Percentiles rank a stretch among this genome's conserved stretches.
Conservation (phyloP, 352 stramenopile species). For the Globisporangium acanthophoron region DNA sequence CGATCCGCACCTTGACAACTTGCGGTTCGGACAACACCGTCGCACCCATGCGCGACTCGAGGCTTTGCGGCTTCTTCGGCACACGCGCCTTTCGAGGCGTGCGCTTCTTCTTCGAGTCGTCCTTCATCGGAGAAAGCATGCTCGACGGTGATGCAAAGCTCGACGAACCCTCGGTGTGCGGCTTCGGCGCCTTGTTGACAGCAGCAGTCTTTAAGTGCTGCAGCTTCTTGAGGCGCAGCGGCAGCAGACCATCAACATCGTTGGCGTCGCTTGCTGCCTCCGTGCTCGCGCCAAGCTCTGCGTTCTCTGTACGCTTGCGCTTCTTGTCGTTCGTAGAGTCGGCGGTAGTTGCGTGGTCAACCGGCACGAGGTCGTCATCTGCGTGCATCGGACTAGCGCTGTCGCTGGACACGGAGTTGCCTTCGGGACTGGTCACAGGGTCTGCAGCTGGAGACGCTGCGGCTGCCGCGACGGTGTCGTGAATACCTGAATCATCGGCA, state of each 20-base stretch:
- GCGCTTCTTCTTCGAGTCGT: constrained; percentile 34
- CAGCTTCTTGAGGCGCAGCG: constrained; percentile 8
- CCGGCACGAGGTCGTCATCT: neutral
- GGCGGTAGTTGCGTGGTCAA: neutral
- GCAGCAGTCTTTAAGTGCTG: neutral
- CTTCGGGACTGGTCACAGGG: neutral
- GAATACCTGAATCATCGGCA: neutral
- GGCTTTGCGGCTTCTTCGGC: constrained; percentile 34
- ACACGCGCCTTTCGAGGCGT: constrained; percentile 36
- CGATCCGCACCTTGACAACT: constrained; percentile 23
- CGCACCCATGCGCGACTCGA: constrained; percentile 31
- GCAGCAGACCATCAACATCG: constrained; percentile 3
- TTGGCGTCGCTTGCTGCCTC: neutral
- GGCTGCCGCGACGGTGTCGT: neutral
- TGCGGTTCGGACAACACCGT: constrained; percentile 27
- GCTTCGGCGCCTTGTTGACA: neutral
- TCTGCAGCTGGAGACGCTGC: neutral
- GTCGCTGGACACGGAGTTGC: neutral
- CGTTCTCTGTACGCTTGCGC: constrained; percentile 6
- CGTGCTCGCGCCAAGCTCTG: neutral
- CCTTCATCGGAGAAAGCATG: constrained; percentile 48
- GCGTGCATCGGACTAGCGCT: neutral
- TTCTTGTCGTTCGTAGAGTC: constrained; percentile 2
- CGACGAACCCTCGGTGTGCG: constrained; percentile 2
- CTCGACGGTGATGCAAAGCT: constrained; percentile 13